Conservation (phyloP, 768 basidiomycete species). For the Phlebiopsis flavidoalba region DNA sequence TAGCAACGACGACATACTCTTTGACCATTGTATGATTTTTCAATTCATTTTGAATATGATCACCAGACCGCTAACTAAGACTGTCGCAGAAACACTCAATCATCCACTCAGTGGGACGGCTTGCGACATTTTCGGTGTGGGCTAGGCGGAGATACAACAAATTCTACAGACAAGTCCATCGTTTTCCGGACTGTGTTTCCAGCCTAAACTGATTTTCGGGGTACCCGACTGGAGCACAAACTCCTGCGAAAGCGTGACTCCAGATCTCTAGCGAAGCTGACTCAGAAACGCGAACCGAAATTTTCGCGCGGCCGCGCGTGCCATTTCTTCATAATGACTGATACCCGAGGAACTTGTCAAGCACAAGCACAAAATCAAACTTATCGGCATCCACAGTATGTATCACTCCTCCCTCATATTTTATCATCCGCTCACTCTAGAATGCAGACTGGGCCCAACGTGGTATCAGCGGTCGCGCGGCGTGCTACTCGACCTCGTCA, state of each 20-base stretch:
- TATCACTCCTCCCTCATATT: conserved; percentile 14
- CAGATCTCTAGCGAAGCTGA: conserved; percentile 34
- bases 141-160: conserved; percentile 40
- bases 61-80: not conserved
- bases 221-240: too few relatives aligned
- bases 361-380: conserved; percentile 32
- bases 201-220: too few relatives aligned
- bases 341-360: conserved; percentile 46
- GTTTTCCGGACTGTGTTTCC: too few relatives aligned
- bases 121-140: conserved; percentile 54
- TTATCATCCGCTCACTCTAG: not conserved
- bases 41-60: too few relatives aligned
- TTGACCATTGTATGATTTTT: conserved; percentile 18
- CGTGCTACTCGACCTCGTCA: conserved; percentile 60
- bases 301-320: conserved; percentile 45
- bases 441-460: conserved; percentile 61
- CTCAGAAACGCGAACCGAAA: conserved; percentile 27
- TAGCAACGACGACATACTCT: conserved; percentile 20
- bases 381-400: conserved; percentile 66
- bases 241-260: too few relatives aligned
- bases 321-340: conserved; percentile 40
- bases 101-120: conserved; percentile 69
- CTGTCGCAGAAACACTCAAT: conserved; percentile 60
- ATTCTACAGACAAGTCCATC: conserved; percentile 58
- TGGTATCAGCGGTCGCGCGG: conserved; percentile 68